phyloP scores from a whole-genome alignment of 2,329 filamentous ascomycete species.

The Nemania sp. region DNA sequence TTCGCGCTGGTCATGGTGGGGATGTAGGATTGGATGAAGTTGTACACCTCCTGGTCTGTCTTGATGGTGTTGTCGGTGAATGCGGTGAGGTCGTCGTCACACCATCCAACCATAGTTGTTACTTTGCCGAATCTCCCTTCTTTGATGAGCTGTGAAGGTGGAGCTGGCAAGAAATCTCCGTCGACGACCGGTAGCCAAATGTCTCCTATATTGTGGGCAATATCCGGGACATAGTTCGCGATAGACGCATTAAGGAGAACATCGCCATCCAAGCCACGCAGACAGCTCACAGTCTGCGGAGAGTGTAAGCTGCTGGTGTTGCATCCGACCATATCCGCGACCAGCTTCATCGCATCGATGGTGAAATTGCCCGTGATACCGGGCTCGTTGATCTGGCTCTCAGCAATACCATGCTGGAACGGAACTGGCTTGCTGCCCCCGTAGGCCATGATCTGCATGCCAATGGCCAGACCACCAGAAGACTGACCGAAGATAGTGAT shows the following conservation, averaged over 20 bases:
- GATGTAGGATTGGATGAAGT: constrained; percentile 46
- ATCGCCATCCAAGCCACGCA: constrained; percentile 48
- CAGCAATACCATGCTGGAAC: constrained; percentile 51
- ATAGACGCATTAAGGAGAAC: constrained; percentile 49
- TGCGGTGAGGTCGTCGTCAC: constrained; percentile 48
- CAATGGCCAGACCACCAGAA: constrained; percentile 43
- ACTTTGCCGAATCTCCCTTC: constrained; percentile 47
- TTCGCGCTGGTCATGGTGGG: constrained; percentile 41
- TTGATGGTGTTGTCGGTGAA: constrained; percentile 47
- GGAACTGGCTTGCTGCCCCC: constrained; percentile 47
- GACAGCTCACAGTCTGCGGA: constrained; percentile 48
- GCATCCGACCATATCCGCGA: constrained; percentile 50
- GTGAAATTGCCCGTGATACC: constrained; percentile 54
- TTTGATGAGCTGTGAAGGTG: constrained; percentile 46
- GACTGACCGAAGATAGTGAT: constrained; percentile 50
- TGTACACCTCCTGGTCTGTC: constrained; percentile 44
- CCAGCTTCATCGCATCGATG: constrained; percentile 47
- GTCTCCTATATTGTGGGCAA: constrained; percentile 53
- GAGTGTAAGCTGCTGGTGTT: constrained; percentile 47
- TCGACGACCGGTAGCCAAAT: constrained; percentile 55
- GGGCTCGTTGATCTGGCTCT: constrained; percentile 55
- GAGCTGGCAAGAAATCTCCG: constrained; percentile 51
- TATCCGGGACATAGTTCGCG: constrained; percentile 45
- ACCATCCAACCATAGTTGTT: constrained; percentile 49
- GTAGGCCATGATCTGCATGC: constrained; percentile 53